Conservation (phyloP, 192 early-diverging fungal species). For the Backusella australiensis region DNA sequence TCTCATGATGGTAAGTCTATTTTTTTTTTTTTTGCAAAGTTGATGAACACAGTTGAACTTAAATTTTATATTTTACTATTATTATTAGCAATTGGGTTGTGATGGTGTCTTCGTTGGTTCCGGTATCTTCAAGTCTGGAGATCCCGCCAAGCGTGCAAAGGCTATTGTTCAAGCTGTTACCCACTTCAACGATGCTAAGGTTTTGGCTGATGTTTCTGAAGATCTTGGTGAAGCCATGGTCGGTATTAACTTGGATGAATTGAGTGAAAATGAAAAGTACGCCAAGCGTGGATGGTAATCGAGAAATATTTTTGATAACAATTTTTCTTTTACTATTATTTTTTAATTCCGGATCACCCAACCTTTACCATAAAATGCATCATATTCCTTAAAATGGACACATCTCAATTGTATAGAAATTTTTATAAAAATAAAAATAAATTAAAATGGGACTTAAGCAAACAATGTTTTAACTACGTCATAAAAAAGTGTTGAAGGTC, state of each 20-base stretch:
- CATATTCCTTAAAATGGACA: neutral
- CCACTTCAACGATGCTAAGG: slow-evolving; percentile 87
- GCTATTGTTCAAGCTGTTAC: slow-evolving; percentile 97
- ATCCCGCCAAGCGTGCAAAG: slow-evolving; percentile 91
- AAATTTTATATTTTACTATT: neutral
- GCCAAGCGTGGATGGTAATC: slow-evolving; percentile 30
- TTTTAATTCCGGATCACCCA: neutral
- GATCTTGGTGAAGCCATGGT: slow-evolving; percentile 97
- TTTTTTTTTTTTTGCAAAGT: too few relatives aligned
- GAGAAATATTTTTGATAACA: neutral
- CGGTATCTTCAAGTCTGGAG: slow-evolving; percentile 94
- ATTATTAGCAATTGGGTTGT: slow-evolving; percentile 79
- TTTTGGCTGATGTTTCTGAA: slow-evolving; percentile 87
- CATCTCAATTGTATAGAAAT: slow-evolving; percentile 4
- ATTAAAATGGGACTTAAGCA: neutral
- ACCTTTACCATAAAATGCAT: neutral
- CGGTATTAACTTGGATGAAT: slow-evolving; percentile 81
- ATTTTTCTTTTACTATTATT: neutral
- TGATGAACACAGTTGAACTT: neutral
- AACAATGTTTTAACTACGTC: neutral
- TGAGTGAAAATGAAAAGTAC: slow-evolving; percentile 39
- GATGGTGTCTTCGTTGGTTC: slow-evolving; percentile 99
- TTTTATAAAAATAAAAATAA: neutral
- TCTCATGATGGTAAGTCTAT: slow-evolving; percentile 80
- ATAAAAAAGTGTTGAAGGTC: neutral